A percentile compares a stretch with the other conserved stretches of the same genome.
These are phyloP conservation scores for Lipomyces sp. DNA, from an alignment of 805 yeast genomes.

Conservation along the genomic window DNA sequence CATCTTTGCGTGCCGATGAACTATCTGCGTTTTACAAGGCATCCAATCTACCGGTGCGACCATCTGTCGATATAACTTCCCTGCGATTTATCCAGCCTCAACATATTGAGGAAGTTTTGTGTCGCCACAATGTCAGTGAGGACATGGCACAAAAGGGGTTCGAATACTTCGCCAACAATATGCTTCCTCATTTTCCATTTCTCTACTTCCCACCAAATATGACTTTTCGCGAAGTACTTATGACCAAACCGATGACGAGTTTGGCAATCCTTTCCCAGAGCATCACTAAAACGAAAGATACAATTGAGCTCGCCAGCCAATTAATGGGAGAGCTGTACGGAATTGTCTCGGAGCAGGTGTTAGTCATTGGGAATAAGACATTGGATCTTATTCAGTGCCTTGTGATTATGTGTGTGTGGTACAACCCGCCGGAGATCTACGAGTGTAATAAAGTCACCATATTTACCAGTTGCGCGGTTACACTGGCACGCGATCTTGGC, in stretches of 20 bases:
- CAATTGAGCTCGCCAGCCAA: slow-evolving; percentile 17
- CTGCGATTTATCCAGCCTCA: slow-evolving; percentile 13
- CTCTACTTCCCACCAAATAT: not conserved
- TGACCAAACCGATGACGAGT: slow-evolving; percentile 12
- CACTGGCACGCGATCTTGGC: slow-evolving; percentile 77
- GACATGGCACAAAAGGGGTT: slow-evolving; percentile 4
- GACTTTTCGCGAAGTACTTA: slow-evolving; percentile 3
- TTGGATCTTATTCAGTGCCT: slow-evolving; percentile 68
- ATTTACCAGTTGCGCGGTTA: slow-evolving; percentile 64
- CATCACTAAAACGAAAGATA: slow-evolving; percentile 6
- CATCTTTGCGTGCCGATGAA: slow-evolving; percentile 8
- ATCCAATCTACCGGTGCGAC: not conserved
- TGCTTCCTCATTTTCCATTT: slow-evolving; percentile 12
- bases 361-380: slow-evolving; percentile 72
- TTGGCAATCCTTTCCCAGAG: slow-evolving; percentile 9
- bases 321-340: slow-evolving; percentile 60
- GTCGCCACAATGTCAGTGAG: slow-evolving; percentile 1
- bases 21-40: not conserved
- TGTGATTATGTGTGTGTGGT: slow-evolving; percentile 72
- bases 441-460: slow-evolving; percentile 79
- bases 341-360: slow-evolving; percentile 59
- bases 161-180: not conserved
- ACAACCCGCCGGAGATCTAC: slow-evolving; percentile 80
- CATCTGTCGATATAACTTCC: not conserved
- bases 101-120: slow-evolving; percentile 6